These are phyloP conservation scores for Melaleuca quinquenervia DNA, from an alignment of 345 rosid genomes.

Conservation along the genomic window DNA sequence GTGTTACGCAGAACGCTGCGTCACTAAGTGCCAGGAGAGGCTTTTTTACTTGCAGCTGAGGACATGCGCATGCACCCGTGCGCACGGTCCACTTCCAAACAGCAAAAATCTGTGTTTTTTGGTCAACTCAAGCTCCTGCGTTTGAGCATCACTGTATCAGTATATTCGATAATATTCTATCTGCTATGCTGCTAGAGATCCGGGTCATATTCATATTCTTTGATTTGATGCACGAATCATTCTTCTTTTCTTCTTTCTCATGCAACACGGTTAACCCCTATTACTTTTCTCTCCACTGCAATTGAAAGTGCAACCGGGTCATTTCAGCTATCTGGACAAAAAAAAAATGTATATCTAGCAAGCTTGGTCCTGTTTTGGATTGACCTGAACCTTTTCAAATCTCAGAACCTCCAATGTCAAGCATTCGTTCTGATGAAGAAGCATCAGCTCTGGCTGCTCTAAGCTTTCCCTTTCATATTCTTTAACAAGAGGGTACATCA, in stretches of 20 bases:
- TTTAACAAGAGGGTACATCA: neutral
- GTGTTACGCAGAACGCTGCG: too few species aligned
- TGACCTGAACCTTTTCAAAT: neutral
- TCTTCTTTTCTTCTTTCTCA: neutral
- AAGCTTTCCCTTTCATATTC: neutral
- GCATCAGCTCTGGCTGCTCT: neutral
- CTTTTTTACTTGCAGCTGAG: neutral
- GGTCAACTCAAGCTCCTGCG: neutral
- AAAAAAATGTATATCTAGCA: neutral
- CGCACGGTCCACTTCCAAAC: neutral
- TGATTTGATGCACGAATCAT: neutral
- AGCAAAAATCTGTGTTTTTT: neutral
- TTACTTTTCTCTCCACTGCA: neutral
- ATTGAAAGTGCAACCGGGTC: neutral
- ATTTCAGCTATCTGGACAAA: neutral
- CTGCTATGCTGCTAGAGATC: neutral
- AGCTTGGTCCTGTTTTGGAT: neutral
- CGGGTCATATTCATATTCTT: neutral
- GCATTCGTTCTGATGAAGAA: neutral
- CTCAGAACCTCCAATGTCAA: neutral
- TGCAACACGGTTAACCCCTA: neutral
- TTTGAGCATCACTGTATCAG: neutral
- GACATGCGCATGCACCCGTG: neutral
- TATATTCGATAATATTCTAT: neutral
- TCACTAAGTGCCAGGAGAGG: neutral